Evolutionary conservation across 148 eudicot genomes (phyloP).

Genomic region (Limonium bicolor): DNA sequence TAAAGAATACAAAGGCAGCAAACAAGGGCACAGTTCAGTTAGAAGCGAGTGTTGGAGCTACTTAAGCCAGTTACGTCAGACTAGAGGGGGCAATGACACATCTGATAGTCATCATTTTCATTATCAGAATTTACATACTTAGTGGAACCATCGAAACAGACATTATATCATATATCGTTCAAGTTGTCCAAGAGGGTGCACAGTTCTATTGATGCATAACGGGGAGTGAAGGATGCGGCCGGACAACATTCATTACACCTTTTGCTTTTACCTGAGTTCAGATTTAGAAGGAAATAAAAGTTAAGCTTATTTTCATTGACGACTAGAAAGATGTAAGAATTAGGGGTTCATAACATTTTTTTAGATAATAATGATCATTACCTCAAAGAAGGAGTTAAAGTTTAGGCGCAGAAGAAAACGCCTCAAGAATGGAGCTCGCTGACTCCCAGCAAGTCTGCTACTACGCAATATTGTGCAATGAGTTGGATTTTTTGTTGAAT

Average conservation of each 20-base stretch:
- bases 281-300: neutral
- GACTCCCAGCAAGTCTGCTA: constrained; percentile 97
- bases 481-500: constrained; percentile 87
- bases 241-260: constrained; percentile 69
- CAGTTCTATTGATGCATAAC: constrained; percentile 20
- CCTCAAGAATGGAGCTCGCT: constrained; percentile 93
- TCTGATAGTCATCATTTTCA: too few species aligned
- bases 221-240: constrained; percentile 61
- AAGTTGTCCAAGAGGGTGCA: too few species aligned
- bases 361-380: constrained; percentile 5
- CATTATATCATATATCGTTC: too few species aligned
- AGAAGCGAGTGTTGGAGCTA: too few species aligned
- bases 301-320: neutral
- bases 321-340: neutral
- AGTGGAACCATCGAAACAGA: too few species aligned
- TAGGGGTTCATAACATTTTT: neutral
- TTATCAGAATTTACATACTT: too few species aligned
- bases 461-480: constrained; percentile 91
- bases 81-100: too few species aligned
- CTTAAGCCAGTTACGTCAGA: too few species aligned
- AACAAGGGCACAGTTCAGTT: too few species aligned
- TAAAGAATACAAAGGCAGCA: too few species aligned
- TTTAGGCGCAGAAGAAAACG: constrained; percentile 93
- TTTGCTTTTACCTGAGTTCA: constrained; percentile 60
- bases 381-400: constrained; percentile 96